Evolutionary conservation across 257 asterid species (phyloP).

Genomic region (Capsicum chinense): DNA sequence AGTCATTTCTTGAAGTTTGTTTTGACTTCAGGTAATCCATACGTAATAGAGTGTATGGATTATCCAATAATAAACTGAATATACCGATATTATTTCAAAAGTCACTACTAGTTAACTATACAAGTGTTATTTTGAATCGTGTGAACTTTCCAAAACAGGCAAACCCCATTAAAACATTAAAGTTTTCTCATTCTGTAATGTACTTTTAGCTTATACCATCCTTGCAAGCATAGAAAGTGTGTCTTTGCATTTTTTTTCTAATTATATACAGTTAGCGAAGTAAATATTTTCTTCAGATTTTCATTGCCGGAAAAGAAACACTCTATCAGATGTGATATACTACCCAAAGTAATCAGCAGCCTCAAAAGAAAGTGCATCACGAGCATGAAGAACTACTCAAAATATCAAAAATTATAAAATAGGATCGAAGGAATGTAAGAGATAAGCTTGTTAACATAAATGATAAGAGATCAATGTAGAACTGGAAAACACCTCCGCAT

Average conservation of each 20-base stretch:
- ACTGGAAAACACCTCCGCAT: neutral
- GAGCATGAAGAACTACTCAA: neutral
- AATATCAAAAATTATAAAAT: neutral
- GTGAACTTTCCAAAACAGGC: neutral
- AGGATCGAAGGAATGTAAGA: neutral
- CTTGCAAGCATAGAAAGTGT: neutral
- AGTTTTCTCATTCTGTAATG: neutral
- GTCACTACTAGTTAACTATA: neutral
- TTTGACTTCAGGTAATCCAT: too few relatives aligned
- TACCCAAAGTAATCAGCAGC: neutral
- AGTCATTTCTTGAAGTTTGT: too few relatives aligned
- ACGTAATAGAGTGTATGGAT: neutral
- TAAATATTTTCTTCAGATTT: conserved; percentile 13
- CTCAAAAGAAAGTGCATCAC: neutral
- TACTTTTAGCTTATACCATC: neutral
- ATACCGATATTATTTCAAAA: neutral
- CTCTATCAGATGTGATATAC: neutral
- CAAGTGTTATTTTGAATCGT: neutral
- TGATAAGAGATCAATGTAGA: neutral
- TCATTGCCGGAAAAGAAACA: neutral
- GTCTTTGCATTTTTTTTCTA: conserved; percentile 3
- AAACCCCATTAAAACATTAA: neutral
- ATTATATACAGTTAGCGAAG: neutral
- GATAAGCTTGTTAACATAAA: neutral
- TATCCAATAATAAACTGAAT: neutral